These are phyloP conservation scores for Francoa sonchifolia DNA, from an alignment of 441 rosid species.

Conservation along the genomic window DNA sequence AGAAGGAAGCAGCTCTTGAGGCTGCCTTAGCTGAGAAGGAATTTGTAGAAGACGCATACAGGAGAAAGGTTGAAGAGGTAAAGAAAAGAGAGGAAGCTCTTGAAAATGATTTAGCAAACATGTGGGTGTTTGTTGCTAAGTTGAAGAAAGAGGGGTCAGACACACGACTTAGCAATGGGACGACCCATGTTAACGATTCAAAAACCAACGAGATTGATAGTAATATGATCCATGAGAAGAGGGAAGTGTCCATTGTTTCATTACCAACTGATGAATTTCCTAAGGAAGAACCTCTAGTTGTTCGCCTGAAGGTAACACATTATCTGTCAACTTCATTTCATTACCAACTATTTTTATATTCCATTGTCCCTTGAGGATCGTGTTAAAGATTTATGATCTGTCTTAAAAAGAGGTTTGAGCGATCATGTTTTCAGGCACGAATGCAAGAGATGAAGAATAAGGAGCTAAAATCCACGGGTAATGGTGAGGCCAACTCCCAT, in stretches of 20 bases:
- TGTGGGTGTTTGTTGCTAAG: constrained; percentile 99
- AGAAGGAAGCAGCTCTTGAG: constrained; percentile 81
- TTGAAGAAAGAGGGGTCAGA: constrained; percentile 63
- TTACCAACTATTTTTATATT: background rate
- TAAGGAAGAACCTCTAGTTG: constrained; percentile 77
- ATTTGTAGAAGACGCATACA: constrained; percentile 59
- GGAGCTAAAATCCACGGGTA: constrained; percentile 52
- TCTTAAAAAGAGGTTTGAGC: background rate
- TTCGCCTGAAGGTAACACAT: constrained; percentile 63
- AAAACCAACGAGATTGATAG: constrained; percentile 28
- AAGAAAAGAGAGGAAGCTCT: constrained; percentile 79
- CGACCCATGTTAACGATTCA: constrained; percentile 18
- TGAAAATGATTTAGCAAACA: constrained; percentile 92
- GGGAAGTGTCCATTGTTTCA: constrained; percentile 33
- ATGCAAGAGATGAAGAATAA: constrained; percentile 97
- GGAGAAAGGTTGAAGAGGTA: constrained; percentile 70
- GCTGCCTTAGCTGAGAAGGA: constrained; percentile 79
- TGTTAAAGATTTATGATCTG: background rate
- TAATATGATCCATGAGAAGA: constrained; percentile 30
- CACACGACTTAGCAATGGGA: constrained; percentile 24
- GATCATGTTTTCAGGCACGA: constrained; percentile 45
- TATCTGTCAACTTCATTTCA: background rate
- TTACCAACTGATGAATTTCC: constrained; percentile 42
- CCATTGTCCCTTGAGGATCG: too few relatives aligned
- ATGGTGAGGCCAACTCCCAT: constrained; percentile 79